A percentile compares a stretch with the other conserved stretches of the same genome.
Evolutionary conservation across 1,284 basidiomycete species (phyloP).

Genomic region (Ganoderma leucocontextum): DNA sequence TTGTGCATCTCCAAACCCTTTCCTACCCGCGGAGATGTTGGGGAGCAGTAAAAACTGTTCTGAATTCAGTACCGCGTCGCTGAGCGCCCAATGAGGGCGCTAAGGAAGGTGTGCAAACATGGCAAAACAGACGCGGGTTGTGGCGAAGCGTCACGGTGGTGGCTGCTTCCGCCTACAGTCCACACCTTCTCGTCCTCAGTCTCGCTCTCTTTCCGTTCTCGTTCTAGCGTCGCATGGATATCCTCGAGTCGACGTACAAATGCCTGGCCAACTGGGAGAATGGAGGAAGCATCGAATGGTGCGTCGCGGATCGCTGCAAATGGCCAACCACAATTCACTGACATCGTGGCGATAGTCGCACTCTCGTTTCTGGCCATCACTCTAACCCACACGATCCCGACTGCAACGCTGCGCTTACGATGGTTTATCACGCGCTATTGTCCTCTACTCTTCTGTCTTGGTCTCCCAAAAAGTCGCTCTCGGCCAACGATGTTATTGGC

Average conservation of each 20-base stretch:
- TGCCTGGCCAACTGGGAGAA: constrained; percentile 56
- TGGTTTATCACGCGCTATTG: constrained; percentile 71
- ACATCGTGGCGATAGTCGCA: constrained; percentile 53
- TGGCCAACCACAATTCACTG: constrained; percentile 15
- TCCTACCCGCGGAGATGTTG: too few relatives aligned
- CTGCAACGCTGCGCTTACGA: constrained; percentile 63
- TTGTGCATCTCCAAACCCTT: too few relatives aligned
- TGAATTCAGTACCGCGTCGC: too few relatives aligned
- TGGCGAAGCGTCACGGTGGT: constrained; percentile 6
- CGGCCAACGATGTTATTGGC: constrained; percentile 57
- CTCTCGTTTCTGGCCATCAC: constrained; percentile 63
- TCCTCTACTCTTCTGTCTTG: constrained; percentile 65
- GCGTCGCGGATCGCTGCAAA: constrained; percentile 33
- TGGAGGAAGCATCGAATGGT: constrained; percentile 72
- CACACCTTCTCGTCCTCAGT: constrained; percentile 17
- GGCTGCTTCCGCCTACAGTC: constrained; percentile 7
- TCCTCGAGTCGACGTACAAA: constrained; percentile 38
- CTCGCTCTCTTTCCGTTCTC: constrained; percentile 9
- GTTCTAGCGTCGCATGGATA: constrained; percentile 37
- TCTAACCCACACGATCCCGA: constrained; percentile 60
- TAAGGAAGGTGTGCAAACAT: constrained; percentile 12
- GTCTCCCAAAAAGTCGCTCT: constrained; percentile 55
- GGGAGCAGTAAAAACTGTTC: too few relatives aligned
- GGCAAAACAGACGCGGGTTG: constrained; percentile 19
- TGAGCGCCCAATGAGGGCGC: neutral